Evolutionary conservation across 2,329 filamentous ascomycete species (phyloP).

Genomic region (Colletotrichum sp.): DNA sequence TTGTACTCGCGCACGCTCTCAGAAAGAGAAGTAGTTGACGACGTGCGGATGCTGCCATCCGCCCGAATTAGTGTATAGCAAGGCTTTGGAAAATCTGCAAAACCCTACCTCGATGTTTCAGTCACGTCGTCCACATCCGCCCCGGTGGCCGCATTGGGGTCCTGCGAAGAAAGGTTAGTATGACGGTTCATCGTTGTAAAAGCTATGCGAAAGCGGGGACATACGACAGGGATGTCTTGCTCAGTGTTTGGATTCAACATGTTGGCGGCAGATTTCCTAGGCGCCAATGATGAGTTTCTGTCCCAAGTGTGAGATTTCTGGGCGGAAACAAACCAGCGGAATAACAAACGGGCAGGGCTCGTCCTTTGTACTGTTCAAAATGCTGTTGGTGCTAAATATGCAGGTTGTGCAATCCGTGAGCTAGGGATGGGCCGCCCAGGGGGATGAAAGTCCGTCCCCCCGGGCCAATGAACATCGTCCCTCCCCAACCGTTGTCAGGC

Average conservation of each 20-base stretch:
- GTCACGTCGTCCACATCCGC: neutral
- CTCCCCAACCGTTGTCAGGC: neutral
- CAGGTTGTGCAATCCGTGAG: neutral
- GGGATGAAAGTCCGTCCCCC: neutral
- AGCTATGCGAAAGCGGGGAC: neutral
- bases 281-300: neutral
- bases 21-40: neutral
- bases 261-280: neutral
- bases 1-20: slow-evolving; percentile 5
- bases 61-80: neutral
- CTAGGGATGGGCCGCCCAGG: neutral
- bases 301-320: neutral
- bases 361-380: neutral
- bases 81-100: neutral
- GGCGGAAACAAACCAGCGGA: neutral
- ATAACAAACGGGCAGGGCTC: neutral
- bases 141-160: neutral
- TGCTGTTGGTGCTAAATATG: neutral
- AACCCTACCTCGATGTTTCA: neutral
- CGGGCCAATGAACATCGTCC: neutral
- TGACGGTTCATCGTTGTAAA: neutral
- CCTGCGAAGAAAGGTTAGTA: neutral
- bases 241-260: neutral
- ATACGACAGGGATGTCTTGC: neutral
- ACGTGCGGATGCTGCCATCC: neutral